phyloP scores from a whole-genome alignment of 2,329 filamentous ascomycete genomes.

The Ophiognomonia clavigignenti-juglandacearum region DNA sequence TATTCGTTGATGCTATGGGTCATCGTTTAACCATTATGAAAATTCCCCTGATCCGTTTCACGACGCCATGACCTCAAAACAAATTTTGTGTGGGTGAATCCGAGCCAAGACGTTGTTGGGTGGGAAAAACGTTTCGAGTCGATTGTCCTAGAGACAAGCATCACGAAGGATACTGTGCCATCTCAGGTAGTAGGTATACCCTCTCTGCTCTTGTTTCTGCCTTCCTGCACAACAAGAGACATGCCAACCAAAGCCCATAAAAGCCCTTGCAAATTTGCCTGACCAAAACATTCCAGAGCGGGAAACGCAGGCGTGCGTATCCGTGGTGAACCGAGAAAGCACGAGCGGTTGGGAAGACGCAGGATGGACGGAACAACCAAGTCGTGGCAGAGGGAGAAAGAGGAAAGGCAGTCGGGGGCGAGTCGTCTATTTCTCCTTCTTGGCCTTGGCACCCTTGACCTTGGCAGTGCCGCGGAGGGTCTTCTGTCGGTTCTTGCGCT shows the following conservation, averaged over 20 bases:
- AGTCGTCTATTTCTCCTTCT: constrained; percentile 82
- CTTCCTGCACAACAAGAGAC: constrained; percentile 3
- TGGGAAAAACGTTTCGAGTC: constrained; percentile 11
- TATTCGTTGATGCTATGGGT: constrained; percentile 13
- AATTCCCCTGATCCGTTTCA: constrained; percentile 10
- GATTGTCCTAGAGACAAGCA: constrained; percentile 8
- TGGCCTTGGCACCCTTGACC: constrained; percentile 90
- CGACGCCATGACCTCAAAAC: constrained; percentile 14
- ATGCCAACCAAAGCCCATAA: constrained; percentile 12
- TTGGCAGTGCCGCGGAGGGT: constrained; percentile 96
- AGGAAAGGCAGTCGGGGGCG: constrained; percentile 17
- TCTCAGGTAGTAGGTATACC: constrained; percentile 1
- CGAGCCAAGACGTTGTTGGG: constrained; percentile 10
- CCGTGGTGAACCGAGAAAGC: not conserved
- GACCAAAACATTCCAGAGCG: constrained; percentile 12
- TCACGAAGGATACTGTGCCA: constrained; percentile 4
- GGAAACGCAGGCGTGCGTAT: constrained; percentile 16
- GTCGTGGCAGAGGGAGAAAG: constrained; percentile 4
- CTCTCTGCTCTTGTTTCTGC: constrained; percentile 5
- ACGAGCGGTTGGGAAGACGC: constrained; percentile 2
- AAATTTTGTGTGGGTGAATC: constrained; percentile 5
- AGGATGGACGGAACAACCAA: not conserved
- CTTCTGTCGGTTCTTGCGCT: constrained; percentile 99
- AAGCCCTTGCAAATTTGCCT: constrained; percentile 11
- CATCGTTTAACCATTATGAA: constrained; percentile 6